A percentile compares a stretch with the other conserved stretches of the same genome.
Evolutionary conservation across 768 basidiomycete genomes (phyloP).

Genomic region (Serendipita indica): DNA sequence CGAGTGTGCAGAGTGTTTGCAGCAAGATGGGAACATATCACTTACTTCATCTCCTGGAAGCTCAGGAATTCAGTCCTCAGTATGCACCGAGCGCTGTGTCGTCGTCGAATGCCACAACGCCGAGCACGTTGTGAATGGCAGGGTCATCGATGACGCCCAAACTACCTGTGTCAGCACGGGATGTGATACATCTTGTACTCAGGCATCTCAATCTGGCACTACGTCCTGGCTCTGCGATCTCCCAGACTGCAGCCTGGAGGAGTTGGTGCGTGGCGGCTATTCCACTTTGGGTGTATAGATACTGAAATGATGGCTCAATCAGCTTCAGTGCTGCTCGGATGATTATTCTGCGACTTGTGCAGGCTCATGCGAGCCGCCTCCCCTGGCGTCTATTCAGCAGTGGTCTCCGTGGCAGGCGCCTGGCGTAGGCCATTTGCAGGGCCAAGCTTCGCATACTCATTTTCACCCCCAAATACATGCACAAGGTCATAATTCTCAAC

Average conservation of each 20-base stretch:
- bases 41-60: not conserved
- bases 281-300: not conserved
- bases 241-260: not conserved
- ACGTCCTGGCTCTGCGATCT: not conserved
- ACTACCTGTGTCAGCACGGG: not conserved
- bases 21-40: not conserved
- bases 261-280: not conserved
- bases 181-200: conserved; percentile 1
- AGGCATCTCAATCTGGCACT: not conserved
- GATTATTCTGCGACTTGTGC: not conserved
- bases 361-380: not conserved
- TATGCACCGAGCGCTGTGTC: not conserved
- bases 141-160: not conserved
- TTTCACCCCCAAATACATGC: no score
- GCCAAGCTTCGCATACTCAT: no score
- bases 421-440: not conserved
- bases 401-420: not conserved
- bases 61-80: not conserved
- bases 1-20: not conserved
- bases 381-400: not conserved
- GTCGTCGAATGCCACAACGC: not conserved
- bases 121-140: not conserved
- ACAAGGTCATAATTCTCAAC: not conserved
- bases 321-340: conserved; percentile 1
- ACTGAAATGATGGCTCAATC: not conserved